Evolutionary conservation across 2,329 filamentous ascomycete genomes (phyloP).

Genomic region (Apiospora phragmitis): DNA sequence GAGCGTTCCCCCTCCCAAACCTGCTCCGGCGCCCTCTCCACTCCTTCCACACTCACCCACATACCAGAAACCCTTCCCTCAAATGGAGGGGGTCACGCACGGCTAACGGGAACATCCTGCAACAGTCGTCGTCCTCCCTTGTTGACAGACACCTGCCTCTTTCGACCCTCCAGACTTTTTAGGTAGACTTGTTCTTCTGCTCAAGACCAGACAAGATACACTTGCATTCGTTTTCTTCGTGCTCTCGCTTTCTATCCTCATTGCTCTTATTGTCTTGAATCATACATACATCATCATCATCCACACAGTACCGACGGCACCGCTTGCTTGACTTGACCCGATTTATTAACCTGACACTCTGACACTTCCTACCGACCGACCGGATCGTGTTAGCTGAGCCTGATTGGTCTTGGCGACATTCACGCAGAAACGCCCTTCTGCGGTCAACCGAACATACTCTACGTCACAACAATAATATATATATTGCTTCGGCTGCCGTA

Average conservation of each 20-base stretch:
- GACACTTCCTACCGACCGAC: constrained; percentile 5
- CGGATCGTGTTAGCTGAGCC: constrained; percentile 5
- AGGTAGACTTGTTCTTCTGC: background rate
- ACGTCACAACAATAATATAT: constrained; percentile 9
- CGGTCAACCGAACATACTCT: constrained; percentile 1
- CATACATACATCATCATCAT: background rate
- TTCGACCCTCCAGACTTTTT: background rate
- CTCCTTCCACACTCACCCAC: background rate
- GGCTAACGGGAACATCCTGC: background rate
- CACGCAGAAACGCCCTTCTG: background rate
- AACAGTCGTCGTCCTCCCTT: background rate
- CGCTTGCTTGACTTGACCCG: background rate
- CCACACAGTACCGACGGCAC: background rate
- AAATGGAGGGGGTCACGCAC: constrained; percentile 6
- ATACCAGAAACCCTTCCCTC: constrained; percentile 7
- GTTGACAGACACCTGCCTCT: background rate
- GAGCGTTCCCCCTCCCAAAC: background rate
- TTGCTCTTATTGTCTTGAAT: background rate
- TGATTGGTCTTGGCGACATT: constrained; percentile 2
- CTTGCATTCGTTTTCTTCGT: constrained; percentile 1
- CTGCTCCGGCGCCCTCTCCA: background rate
- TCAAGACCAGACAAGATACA: background rate
- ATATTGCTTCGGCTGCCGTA: constrained; percentile 1
- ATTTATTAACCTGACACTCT: constrained; percentile 1
- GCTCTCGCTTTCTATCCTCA: background rate